Evolutionary conservation across 2,329 filamentous ascomycete species (phyloP).

Genomic region (Botryotinia convoluta): DNA sequence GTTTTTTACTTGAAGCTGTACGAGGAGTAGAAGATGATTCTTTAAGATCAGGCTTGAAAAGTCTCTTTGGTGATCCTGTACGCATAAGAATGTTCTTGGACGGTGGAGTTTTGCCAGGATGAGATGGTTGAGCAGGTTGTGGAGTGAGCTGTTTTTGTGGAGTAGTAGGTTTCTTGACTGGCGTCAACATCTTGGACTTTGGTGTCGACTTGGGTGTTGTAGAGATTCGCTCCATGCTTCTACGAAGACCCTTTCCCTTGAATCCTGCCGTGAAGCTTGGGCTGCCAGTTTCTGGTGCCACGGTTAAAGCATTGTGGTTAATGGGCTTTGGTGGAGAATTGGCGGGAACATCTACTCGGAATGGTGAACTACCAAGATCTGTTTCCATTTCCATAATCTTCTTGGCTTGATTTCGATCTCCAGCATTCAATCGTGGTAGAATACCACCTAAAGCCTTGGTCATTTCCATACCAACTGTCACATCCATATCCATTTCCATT

Average conservation of each 20-base stretch:
- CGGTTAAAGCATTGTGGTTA: slow-evolving; percentile 39
- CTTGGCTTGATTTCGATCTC: slow-evolving; percentile 50
- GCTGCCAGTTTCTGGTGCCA: slow-evolving; percentile 51
- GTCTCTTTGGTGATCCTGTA: slow-evolving; percentile 49
- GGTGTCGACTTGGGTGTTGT: slow-evolving; percentile 39
- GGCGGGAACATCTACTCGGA: slow-evolving; percentile 36
- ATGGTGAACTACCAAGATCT: slow-evolving; percentile 47
- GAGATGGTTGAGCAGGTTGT: slow-evolving; percentile 44
- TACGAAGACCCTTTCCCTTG: slow-evolving; percentile 48
- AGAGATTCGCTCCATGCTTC: slow-evolving; percentile 46
- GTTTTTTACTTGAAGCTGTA: slow-evolving; percentile 39
- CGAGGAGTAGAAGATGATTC: slow-evolving; percentile 33
- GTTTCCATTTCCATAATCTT: slow-evolving; percentile 59
- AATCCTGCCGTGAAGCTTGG: slow-evolving; percentile 53
- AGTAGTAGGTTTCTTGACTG: slow-evolving; percentile 40
- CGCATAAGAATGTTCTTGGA: slow-evolving; percentile 47
- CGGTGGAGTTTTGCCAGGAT: slow-evolving; percentile 50
- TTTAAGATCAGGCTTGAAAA: slow-evolving; percentile 43
- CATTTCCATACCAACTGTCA: slow-evolving; percentile 59
- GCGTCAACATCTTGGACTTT: slow-evolving; percentile 32
- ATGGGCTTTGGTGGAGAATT: slow-evolving; percentile 42
- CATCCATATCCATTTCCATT: slow-evolving; percentile 41
- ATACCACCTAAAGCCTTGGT: slow-evolving; percentile 58
- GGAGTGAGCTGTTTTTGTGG: slow-evolving; percentile 46
- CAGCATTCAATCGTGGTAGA: slow-evolving; percentile 42